Base-by-base conservation (phyloP, 2,329 filamentous ascomycete genomes). In the Trichoderma guizhouense region DNA sequence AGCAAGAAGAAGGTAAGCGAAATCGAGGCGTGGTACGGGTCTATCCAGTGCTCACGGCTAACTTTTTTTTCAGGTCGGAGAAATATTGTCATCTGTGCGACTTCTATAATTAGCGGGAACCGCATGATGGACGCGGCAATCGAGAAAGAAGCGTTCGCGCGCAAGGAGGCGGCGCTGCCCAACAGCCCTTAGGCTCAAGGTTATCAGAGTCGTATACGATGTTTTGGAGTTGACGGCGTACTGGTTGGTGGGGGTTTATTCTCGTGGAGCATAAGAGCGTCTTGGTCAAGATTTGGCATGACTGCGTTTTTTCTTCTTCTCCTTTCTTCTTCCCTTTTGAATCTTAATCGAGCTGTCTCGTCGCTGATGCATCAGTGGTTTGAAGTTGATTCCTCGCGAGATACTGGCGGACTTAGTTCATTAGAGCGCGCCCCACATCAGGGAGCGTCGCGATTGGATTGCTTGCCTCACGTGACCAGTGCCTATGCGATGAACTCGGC, bases 81-180 rank as follows among this genome's bases (percentile, higher is more conserved):
- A 80, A 93, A 93, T 78, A 92, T 99, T 76, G 86, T 99, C 63
- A 95, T 99, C 78, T 97, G 93, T 80, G 95, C 96, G 64, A 99
- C 96, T 18, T 93, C 93, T 69, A 91, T 99, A 55, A 90, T 98
- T 72, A 97, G 90, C 83, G 96, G 97, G 32, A 93, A 95, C 81
- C 90, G 88, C 78, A 93, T 98, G 84, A 95, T 99, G 87, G 92
- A 93, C 63, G 90, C 91, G 61, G 94, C 92, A 71, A 91, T 95
- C 76, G 93, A 96, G 84, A 92, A 87, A 78, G 86, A 84, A 61
- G 88, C 86, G 30, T 92, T 91, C 80, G 86, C 85, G 55, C 71
- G 66, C 66, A 86, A 81, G 75, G 83, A 85, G 66, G 74, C 69
- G 64, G 71, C 68, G 66, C 72, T 71, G 61, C 68, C 77, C 55